Evolutionary conservation across 108 stramenopile species (phyloP).

Genomic region (Pinguiococcus pyrenoidosus): DNA sequence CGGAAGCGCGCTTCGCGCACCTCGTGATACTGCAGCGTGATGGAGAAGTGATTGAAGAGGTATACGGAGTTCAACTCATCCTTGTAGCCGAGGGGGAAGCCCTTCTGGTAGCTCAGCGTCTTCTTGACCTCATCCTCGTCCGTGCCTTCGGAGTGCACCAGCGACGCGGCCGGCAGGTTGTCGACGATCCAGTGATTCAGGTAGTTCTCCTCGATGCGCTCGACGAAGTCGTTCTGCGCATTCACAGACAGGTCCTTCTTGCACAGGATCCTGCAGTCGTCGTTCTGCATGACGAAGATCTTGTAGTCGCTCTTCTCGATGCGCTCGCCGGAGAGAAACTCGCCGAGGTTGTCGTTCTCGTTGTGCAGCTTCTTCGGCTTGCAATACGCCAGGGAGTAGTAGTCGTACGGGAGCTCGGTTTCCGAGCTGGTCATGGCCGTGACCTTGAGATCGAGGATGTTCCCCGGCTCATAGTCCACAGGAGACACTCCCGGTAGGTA

Average conservation of each 20-base stretch:
- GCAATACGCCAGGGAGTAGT: constrained; percentile 82
- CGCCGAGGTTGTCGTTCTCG: constrained; percentile 39
- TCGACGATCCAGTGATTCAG: constrained; percentile 97
- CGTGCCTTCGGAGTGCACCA: too few species aligned
- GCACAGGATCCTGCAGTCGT: constrained; percentile 24
- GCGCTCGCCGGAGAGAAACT: constrained; percentile 36
- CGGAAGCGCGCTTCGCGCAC: constrained; percentile 28
- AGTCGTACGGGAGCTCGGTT: constrained; percentile 76
- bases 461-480: too few species aligned
- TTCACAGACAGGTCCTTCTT: too few species aligned
- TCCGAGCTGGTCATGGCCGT: constrained; percentile 20
- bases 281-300: constrained; percentile 5
- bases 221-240: constrained; percentile 40
- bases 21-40: constrained; percentile 48
- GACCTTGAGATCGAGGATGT: too few species aligned
- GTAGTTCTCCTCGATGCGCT: constrained; percentile 80
- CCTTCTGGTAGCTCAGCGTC: constrained; percentile 45
- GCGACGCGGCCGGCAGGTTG: constrained; percentile 75
- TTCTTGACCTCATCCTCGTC: too few species aligned
- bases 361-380: constrained; percentile 18
- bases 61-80: not conserved
- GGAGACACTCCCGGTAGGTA: too few species aligned
- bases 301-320: constrained; percentile 33
- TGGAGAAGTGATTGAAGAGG: constrained; percentile 30
- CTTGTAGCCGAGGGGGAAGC: constrained; percentile 66